Percentiles rank a stretch among this genome's conserved stretches.
phyloP scores from a whole-genome alignment of 139 green algal species.

The Gonium pectorale region DNA sequence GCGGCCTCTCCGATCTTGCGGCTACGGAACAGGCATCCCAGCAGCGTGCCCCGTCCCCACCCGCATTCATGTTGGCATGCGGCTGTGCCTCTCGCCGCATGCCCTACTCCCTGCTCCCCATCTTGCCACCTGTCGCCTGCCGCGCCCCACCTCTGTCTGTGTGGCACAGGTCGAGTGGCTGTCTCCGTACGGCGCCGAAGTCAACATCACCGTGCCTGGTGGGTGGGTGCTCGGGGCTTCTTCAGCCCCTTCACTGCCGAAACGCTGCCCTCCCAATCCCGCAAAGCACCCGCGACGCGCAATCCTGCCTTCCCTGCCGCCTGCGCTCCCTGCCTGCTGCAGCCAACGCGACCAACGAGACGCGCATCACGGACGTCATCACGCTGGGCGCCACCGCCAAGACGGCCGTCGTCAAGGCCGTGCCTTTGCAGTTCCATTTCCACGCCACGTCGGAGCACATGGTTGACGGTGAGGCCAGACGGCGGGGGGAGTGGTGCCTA shows the following conservation, averaged over 20 bases:
- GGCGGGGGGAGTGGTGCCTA: too few species aligned
- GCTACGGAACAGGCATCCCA: too few species aligned
- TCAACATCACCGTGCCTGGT: constrained; percentile 10
- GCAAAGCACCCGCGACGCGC: too few species aligned
- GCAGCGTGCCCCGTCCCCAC: too few species aligned
- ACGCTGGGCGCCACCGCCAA: neutral
- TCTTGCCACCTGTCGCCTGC: too few species aligned
- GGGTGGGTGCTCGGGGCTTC: too few species aligned
- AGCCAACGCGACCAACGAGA: neutral
- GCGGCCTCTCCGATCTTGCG: too few species aligned
- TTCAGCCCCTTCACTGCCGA: neutral
- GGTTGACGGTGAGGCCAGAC: neutral
- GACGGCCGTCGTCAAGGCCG: neutral
- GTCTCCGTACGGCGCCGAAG: neutral
- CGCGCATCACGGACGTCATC: constrained; percentile 23
- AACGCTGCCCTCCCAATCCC: too few species aligned
- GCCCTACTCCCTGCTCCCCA: too few species aligned
- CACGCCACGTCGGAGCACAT: constrained; percentile 36
- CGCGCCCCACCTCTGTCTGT: too few species aligned
- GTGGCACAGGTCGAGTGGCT: constrained; percentile 18
- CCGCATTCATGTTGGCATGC: too few species aligned
- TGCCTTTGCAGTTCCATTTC: constrained; percentile 52
- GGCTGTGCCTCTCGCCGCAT: too few species aligned
- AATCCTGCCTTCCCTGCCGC: neutral
- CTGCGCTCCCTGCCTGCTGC: neutral